Evolutionary conservation across 441 rosid genomes (phyloP).

Genomic region (Viola pubescens): DNA sequence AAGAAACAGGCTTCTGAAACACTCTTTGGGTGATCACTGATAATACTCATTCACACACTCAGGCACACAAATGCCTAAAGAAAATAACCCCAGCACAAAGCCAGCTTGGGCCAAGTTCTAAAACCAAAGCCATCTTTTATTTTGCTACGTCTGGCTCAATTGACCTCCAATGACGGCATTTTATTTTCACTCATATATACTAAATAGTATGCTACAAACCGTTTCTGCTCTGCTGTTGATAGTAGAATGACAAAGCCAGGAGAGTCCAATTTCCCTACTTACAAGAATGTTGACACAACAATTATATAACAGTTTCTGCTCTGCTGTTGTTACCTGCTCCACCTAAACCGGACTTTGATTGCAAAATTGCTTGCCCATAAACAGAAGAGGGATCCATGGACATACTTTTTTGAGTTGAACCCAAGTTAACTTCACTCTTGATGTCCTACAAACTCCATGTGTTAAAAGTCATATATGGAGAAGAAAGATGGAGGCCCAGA

Average conservation of each 20-base stretch:
- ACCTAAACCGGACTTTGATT: constrained; percentile 48
- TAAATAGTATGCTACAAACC: too few relatives aligned
- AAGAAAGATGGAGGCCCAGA: neutral
- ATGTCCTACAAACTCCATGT: constrained; percentile 43
- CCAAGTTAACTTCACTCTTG: constrained; percentile 44
- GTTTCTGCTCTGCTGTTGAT: too few relatives aligned
- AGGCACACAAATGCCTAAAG: too few relatives aligned
- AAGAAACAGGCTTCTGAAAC: too few relatives aligned
- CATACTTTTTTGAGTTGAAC: constrained; percentile 38
- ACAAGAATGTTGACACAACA: constrained; percentile 1
- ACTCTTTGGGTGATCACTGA: too few relatives aligned
- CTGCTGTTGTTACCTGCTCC: constrained; percentile 33
- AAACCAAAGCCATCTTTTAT: too few relatives aligned
- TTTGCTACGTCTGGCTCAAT: too few relatives aligned
- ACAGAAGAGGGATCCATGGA: constrained; percentile 50
- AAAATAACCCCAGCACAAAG: too few relatives aligned
- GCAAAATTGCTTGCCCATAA: constrained; percentile 52
- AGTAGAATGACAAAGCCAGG: neutral
- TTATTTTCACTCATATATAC: too few relatives aligned
- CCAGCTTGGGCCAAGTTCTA: too few relatives aligned
- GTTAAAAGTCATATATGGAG: constrained; percentile 18
- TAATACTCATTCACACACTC: too few relatives aligned
- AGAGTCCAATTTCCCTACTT: neutral
- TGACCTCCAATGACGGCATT: too few relatives aligned
- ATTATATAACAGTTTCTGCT: constrained; percentile 7